Conservation (phyloP, 116 monocot genomes). For the Iris pallida region DNA sequence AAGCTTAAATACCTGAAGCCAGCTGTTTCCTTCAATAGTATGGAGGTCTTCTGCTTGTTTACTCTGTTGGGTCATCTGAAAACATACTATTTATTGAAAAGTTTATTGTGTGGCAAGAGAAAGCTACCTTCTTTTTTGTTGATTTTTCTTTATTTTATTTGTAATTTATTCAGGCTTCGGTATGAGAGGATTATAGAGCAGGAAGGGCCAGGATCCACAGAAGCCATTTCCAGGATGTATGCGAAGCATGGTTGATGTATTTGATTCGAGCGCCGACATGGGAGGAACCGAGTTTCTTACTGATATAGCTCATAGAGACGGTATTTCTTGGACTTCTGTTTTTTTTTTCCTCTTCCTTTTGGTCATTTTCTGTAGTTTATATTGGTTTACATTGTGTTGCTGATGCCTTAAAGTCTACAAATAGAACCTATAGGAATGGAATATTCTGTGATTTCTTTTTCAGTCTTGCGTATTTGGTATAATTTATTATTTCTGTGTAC, state of each 20-base stretch:
- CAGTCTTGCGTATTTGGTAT: background rate
- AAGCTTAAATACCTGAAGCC: background rate
- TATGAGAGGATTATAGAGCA: conserved; percentile 9
- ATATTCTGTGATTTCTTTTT: background rate
- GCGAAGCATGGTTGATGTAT: conserved; percentile 29
- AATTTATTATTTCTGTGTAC: background rate
- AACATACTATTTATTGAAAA: background rate
- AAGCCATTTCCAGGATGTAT: conserved; percentile 10
- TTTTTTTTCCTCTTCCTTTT: background rate
- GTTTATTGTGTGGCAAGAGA: background rate
- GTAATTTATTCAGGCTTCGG: conserved; percentile 7
- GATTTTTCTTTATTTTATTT: background rate
- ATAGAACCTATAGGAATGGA: too few species aligned
- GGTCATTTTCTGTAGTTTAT: too few species aligned
- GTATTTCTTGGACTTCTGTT: conserved; percentile 3
- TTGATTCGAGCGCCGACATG: conserved; percentile 30
- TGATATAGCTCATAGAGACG: conserved; percentile 23
- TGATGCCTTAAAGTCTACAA: too few species aligned
- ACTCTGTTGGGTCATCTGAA: background rate
- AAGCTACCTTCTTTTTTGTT: background rate
- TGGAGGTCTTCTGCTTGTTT: background rate
- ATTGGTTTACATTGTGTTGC: too few species aligned
- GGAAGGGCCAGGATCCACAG: background rate
- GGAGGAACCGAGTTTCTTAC: conserved; percentile 18
- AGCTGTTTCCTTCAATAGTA: conserved; percentile 2